Percentiles rank a stretch among this genome's conserved stretches.
These are phyloP conservation scores for Achaetomiella virescens DNA, from an alignment of 495 filamentous ascomycete genomes.

Conservation along the genomic window DNA sequence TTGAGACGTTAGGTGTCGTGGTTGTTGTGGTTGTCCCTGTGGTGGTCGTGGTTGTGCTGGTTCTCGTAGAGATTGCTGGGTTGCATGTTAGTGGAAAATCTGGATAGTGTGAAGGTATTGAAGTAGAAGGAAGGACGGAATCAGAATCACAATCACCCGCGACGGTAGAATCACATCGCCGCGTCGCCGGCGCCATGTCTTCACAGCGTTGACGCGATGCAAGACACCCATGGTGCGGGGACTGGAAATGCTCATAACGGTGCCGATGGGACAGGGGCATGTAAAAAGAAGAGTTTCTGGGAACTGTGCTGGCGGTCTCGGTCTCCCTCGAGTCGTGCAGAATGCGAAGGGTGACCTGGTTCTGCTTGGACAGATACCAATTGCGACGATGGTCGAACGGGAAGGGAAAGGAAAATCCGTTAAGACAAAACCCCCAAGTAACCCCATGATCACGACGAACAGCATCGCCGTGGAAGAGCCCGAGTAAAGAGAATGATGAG, in stretches of 20 bases:
- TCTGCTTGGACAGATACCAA: background rate
- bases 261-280: background rate
- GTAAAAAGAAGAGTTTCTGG: background rate
- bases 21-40: background rate
- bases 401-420: no score
- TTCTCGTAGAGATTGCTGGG: no score
- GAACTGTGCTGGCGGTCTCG: background rate
- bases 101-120: no score
- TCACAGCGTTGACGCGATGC: background rate
- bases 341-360: no score
- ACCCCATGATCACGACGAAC: no score
- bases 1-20: background rate
- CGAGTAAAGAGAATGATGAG: no score
- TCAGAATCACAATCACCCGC: background rate
- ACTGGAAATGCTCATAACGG: background rate
- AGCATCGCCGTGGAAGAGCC: no score
- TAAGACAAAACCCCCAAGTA: no score
- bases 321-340: background rate
- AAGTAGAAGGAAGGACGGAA: constrained; percentile 4
- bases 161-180: background rate
- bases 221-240: background rate
- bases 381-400: no score
- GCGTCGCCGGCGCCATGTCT: background rate
- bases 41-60: background rate
- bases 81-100: no score